These are phyloP conservation scores for Geranomyces michiganensis DNA, from an alignment of 192 early-diverging fungal species.

Conservation along the genomic window DNA sequence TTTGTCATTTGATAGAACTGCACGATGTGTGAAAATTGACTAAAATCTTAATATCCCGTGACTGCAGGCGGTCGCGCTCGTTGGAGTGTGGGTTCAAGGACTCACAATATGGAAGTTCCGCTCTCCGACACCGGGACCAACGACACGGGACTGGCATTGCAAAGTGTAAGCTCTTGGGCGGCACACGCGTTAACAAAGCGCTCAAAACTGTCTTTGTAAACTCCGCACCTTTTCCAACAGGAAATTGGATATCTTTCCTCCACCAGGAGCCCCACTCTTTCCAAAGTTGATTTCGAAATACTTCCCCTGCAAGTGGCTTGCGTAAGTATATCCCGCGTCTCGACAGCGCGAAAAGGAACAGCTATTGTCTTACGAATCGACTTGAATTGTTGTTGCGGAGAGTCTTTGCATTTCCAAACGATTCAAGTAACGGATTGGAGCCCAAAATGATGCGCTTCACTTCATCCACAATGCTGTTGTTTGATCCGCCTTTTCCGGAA, in stretches of 20 bases:
- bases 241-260: conserved; percentile 98
- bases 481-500: conserved; percentile 71
- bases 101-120: conserved; percentile 90
- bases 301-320: conserved; percentile 78
- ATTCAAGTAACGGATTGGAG: conserved; percentile 97
- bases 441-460: conserved; percentile 98
- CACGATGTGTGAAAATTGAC: no score
- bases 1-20: conserved; percentile 65
- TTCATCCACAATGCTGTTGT: conserved; percentile 76
- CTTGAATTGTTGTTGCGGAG: conserved; percentile 98
- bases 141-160: conserved; percentile 79
- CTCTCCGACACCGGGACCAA: conserved; percentile 90
- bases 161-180: not conserved
- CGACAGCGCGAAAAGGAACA: no score
- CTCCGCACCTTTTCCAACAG: conserved; percentile 84
- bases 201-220: no score
- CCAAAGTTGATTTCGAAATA: conserved; percentile 99
- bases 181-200: no score
- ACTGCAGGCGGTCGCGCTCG: no score
- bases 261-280: conserved; percentile 86
- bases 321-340: no score
- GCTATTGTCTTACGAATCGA: conserved; percentile 73
- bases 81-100: not conserved
- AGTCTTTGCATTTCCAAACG: conserved; percentile 99
- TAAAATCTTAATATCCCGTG: no score